Percentiles rank a stretch among this genome's conserved stretches.
Evolutionary conservation across 352 stramenopile genomes (phyloP).

Genomic region (Globisporangium carolinianum): DNA sequence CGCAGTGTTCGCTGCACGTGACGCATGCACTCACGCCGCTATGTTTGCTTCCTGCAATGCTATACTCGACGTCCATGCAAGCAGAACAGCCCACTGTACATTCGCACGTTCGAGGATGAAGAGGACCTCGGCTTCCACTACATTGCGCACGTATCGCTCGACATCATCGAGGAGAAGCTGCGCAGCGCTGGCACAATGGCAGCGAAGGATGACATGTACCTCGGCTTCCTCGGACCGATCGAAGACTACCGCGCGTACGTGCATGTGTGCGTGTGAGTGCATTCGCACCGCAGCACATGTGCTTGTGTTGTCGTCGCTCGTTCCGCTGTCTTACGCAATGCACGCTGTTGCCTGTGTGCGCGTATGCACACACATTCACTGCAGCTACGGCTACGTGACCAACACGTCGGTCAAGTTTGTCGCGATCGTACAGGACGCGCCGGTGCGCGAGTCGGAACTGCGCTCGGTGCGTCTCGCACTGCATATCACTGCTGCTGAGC

Average conservation of each 20-base stretch:
- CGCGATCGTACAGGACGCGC: constrained; percentile 65
- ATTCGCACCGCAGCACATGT: neutral
- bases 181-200: constrained; percentile 33
- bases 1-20: neutral
- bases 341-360: neutral
- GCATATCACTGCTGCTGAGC: neutral
- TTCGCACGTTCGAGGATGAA: constrained; percentile 78
- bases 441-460: constrained; percentile 72
- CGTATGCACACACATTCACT: neutral
- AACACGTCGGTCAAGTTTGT: constrained; percentile 85
- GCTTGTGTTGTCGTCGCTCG: neutral
- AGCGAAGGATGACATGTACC: constrained; percentile 81
- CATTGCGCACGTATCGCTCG: constrained; percentile 78
- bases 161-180: constrained; percentile 81
- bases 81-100: constrained; percentile 78
- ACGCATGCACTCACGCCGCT: neutral
- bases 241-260: constrained; percentile 80
- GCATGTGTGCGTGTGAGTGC: neutral
- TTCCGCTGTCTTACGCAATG: neutral
- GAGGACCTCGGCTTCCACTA: constrained; percentile 85
- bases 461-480: constrained; percentile 34
- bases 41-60: neutral
- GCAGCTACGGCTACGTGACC: constrained; percentile 76
- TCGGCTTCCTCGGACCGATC: constrained; percentile 78
- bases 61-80: neutral